Evolutionary conservation across 1,284 basidiomycete species (phyloP).

Genomic region (Marasmius fiardii): DNA sequence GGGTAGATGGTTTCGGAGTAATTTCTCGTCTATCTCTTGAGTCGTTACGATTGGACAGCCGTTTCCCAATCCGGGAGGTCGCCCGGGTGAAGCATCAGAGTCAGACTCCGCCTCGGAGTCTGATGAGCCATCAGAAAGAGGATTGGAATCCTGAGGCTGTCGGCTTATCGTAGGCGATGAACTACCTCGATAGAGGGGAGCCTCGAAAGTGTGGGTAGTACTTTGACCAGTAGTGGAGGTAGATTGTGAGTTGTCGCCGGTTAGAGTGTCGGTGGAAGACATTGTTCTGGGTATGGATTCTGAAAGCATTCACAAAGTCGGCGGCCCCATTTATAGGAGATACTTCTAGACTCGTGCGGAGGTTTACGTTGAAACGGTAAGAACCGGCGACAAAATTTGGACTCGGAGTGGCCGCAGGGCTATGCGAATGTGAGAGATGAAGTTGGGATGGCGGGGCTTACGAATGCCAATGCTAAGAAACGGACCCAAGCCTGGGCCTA

Average conservation of each 20-base stretch:
- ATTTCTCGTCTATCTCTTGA: conserved; percentile 11
- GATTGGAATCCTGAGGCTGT: background rate
- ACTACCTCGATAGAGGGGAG: no score
- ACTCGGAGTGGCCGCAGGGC: no score
- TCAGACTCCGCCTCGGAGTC: background rate
- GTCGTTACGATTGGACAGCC: background rate
- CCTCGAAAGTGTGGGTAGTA: no score
- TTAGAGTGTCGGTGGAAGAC: background rate
- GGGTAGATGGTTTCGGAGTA: conserved; percentile 8
- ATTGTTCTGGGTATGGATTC: background rate
- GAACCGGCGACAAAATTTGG: no score
- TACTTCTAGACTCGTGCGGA: no score
- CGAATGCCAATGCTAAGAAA: no score
- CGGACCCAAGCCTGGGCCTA: no score
- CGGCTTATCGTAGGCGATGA: background rate
- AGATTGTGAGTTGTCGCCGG: background rate
- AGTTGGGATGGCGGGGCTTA: no score
- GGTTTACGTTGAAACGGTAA: no score
- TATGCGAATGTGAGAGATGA: no score
- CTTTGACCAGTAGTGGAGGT: background rate
- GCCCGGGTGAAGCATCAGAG: no score
- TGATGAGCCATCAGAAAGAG: background rate
- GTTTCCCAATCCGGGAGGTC: no score
- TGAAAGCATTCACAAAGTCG: background rate
- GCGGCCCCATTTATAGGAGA: background rate